These are phyloP conservation scores for Amyloporia xantha DNA, from an alignment of 768 basidiomycete species.

Conservation along the genomic window DNA sequence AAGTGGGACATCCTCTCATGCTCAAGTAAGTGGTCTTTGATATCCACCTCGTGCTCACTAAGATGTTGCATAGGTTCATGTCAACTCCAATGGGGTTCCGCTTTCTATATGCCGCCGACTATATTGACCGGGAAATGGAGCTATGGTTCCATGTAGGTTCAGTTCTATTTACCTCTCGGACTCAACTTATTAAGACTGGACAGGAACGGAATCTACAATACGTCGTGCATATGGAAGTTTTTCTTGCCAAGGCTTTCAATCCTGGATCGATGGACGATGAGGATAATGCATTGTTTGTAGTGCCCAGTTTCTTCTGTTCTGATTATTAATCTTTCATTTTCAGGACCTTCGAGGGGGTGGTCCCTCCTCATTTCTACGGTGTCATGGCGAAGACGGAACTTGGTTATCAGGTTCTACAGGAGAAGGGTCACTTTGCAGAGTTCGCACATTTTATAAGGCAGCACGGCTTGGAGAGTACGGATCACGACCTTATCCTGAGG, in stretches of 20 bases:
- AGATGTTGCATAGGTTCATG: constrained; percentile 69
- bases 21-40: constrained; percentile 55
- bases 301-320: not conserved
- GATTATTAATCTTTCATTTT: not conserved
- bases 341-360: constrained; percentile 78
- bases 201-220: constrained; percentile 93
- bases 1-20: constrained; percentile 81
- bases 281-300: constrained; percentile 50
- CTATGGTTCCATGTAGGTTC: constrained; percentile 85
- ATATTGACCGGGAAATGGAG: constrained; percentile 93
- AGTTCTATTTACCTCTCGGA: not conserved
- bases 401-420: constrained; percentile 85
- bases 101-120: constrained; percentile 85
- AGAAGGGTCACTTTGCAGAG: constrained; percentile 86
- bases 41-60: not conserved
- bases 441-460: constrained; percentile 87
- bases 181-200: not conserved
- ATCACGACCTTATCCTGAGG: constrained; percentile 78
- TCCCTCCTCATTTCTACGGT: constrained; percentile 95
- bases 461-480: constrained; percentile 80
- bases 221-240: constrained; percentile 90
- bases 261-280: constrained; percentile 50
- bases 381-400: constrained; percentile 96
- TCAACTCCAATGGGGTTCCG: constrained; percentile 90
- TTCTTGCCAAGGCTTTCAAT: constrained; percentile 74